Evolutionary conservation across 1,284 basidiomycete genomes (phyloP).

Genomic region (Boletellus dicymbophilus): DNA sequence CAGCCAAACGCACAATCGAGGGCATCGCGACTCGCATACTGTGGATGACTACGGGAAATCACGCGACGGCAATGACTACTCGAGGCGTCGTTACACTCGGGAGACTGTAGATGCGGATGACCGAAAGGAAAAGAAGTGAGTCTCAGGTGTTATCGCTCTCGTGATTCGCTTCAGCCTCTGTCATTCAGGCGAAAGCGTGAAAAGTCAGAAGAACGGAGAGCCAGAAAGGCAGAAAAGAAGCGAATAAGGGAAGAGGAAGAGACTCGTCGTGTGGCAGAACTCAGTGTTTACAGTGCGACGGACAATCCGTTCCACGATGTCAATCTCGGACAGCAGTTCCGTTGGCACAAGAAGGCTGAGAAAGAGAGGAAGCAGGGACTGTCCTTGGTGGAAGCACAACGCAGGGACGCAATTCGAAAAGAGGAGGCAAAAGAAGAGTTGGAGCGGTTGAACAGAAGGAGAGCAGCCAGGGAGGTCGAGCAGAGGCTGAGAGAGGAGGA

Average conservation of each 20-base stretch:
- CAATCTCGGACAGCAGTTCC: constrained; percentile 93
- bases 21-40: constrained; percentile 26
- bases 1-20: constrained; percentile 34
- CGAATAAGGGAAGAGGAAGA: constrained; percentile 85
- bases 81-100: constrained; percentile 40
- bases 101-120: constrained; percentile 41
- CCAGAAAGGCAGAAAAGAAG: constrained; percentile 81
- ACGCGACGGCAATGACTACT: constrained; percentile 38
- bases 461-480: constrained; percentile 93
- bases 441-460: constrained; percentile 85
- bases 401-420: constrained; percentile 78
- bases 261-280: constrained; percentile 82
- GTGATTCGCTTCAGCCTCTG: constrained; percentile 7
- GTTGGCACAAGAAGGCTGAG: constrained; percentile 98
- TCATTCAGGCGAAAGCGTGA: constrained; percentile 70
- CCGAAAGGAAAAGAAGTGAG: constrained; percentile 65
- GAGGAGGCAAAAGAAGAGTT: constrained; percentile 96
- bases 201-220: constrained; percentile 75
- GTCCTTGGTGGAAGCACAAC: constrained; percentile 77
- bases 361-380: constrained; percentile 92
- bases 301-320: constrained; percentile 99
- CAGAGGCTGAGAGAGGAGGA: constrained; percentile 90
- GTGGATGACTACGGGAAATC: constrained; percentile 35
- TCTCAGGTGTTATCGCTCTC: constrained; percentile 9
- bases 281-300: constrained; percentile 91